A percentile compares a stretch with the other conserved stretches of the same genome.
These are phyloP conservation scores for Colletotrichum coccodes DNA, from an alignment of 2,329 filamentous ascomycete species.

Conservation along the genomic window DNA sequence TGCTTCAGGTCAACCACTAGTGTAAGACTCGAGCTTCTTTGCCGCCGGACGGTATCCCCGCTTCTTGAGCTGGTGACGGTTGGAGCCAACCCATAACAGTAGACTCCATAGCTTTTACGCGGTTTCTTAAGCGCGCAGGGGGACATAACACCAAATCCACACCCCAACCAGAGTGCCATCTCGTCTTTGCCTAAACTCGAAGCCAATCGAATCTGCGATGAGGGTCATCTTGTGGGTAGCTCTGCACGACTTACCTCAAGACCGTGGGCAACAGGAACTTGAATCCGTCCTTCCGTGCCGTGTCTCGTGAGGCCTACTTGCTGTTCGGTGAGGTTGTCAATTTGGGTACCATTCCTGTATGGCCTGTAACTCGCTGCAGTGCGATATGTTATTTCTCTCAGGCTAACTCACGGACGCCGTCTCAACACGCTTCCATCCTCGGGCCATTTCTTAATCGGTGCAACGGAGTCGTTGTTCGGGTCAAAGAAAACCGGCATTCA, in stretches of 20 bases:
- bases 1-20: neutral
- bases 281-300: conserved; percentile 27
- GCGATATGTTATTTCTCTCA: conserved; percentile 28
- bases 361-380: conserved; percentile 11
- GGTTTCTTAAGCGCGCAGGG: neutral
- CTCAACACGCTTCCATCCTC: neutral
- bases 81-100: neutral
- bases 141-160: neutral
- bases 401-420: conserved; percentile 31
- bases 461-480: conserved; percentile 14
- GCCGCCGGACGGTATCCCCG: neutral
- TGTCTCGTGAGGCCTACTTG: conserved; percentile 18
- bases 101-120: neutral
- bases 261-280: conserved; percentile 4
- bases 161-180: neutral
- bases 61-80: neutral
- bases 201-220: conserved; percentile 18
- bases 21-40: neutral
- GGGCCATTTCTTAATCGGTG: neutral
- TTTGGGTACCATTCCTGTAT: conserved; percentile 6
- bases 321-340: conserved; percentile 17
- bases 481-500: conserved; percentile 8
- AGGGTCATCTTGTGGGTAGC: conserved; percentile 7
- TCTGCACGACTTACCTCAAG: conserved; percentile 23
- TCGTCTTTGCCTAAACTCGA: conserved; percentile 1